Percentiles rank a stretch among this genome's conserved stretches.
These are phyloP conservation scores for Tetrastigma voinierianum DNA, from an alignment of 164 flowering plant genomes.

Conservation along the genomic window DNA sequence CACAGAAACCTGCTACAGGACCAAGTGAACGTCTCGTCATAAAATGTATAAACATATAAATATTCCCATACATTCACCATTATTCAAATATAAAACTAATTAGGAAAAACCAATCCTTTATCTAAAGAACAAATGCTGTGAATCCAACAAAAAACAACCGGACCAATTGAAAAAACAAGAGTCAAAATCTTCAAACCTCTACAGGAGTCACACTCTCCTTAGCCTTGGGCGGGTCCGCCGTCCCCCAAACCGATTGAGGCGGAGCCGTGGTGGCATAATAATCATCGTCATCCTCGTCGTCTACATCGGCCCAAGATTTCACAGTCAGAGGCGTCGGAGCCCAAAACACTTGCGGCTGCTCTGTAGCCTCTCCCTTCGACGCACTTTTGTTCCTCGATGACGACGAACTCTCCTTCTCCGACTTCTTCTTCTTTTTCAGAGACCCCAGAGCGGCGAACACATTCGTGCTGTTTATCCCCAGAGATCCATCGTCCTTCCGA, in stretches of 20 bases:
- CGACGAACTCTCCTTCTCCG: slow-evolving; percentile 28
- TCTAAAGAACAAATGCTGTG: no score
- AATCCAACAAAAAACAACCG: no score
- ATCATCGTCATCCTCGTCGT: slow-evolving; percentile 71
- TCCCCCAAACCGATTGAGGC: slow-evolving; percentile 39
- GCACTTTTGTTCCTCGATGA: slow-evolving; percentile 41
- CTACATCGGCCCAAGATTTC: slow-evolving; percentile 78
- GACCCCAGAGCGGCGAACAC: slow-evolving; percentile 63
- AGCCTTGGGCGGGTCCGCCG: slow-evolving; percentile 22
- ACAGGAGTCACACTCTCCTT: slow-evolving; percentile 25
- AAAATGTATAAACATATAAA: no score
- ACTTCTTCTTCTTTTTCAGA: slow-evolving; percentile 61
- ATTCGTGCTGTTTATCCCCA: slow-evolving; percentile 43
- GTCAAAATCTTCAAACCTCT: slow-evolving; percentile 20
- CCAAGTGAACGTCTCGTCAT: no score
- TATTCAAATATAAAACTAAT: no score
- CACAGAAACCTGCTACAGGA: no score
- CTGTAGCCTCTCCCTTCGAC: slow-evolving; percentile 26
- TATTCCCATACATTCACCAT: no score
- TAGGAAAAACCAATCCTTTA: no score
- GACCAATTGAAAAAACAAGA: no score
- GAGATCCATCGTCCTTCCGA: slow-evolving; percentile 46
- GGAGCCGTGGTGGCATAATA: slow-evolving; percentile 58
- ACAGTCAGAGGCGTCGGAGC: slow-evolving; percentile 52
- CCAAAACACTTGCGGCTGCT: slow-evolving; percentile 52